Percentiles rank a stretch among this genome's conserved stretches.
Conservation (phyloP, 306 rosid genomes). For the Acacia confusa region DNA sequence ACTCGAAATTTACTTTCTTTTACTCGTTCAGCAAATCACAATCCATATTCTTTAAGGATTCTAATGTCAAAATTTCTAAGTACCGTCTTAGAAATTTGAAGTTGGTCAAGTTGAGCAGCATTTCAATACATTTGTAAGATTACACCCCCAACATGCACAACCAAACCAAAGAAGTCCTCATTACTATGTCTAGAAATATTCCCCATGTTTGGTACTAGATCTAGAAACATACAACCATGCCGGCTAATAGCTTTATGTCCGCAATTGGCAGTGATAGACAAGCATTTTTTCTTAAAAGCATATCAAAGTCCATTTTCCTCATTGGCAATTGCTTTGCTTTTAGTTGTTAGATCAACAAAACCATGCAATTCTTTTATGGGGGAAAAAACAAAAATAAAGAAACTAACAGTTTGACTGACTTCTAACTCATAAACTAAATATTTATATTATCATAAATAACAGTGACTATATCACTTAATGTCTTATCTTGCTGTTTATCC, state of each 20-base stretch:
- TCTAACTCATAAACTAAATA: not conserved
- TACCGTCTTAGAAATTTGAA: not conserved
- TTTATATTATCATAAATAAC: not conserved
- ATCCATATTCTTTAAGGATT: not conserved
- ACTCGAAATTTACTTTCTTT: not conserved
- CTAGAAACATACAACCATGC: not conserved
- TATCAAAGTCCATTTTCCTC: not conserved
- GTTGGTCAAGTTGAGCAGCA: not conserved
- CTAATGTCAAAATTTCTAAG: no score
- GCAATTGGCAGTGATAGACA: not conserved
- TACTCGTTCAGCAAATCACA: not conserved
- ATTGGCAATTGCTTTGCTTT: not conserved
- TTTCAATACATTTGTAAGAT: not conserved
- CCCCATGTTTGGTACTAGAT: slow-evolving; percentile 5
- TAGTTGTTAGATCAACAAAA: not conserved
- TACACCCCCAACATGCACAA: not conserved
- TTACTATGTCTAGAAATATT: not conserved
- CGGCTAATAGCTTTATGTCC: slow-evolving; percentile 4
- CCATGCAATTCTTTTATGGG: not conserved
- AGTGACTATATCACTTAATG: not conserved
- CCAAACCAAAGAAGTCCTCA: not conserved
- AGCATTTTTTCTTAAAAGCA: not conserved
- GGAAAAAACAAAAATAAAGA: not conserved
- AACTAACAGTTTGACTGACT: not conserved
- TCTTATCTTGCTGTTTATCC: not conserved